phyloP scores from a whole-genome alignment of 1,139 yeast genomes.

The Sugiyamaella castrensis region DNA sequence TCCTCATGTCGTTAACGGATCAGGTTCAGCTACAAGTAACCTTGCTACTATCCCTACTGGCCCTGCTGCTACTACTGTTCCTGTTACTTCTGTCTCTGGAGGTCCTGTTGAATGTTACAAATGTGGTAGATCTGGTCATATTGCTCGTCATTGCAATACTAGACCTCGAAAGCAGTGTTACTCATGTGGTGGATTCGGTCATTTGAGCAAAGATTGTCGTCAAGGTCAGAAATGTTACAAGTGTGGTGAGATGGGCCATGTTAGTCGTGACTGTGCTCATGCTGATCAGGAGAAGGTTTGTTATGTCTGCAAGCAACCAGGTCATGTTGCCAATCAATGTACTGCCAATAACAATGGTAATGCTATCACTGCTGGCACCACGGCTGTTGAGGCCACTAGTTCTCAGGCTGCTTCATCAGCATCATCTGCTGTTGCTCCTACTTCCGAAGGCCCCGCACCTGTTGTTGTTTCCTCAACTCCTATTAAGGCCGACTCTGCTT shows the following conservation, averaged over 20 bases:
- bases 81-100: conserved; percentile 28
- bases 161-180: conserved; percentile 69
- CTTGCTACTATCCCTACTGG: conserved; percentile 12
- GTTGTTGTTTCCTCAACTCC: conserved; percentile 3
- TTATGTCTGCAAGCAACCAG: conserved; percentile 89
- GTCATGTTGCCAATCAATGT: conserved; percentile 86
- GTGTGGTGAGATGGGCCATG: conserved; percentile 88
- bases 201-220: conserved; percentile 43
- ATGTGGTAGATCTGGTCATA: conserved; percentile 91
- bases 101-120: conserved; percentile 72
- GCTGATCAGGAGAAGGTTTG: conserved; percentile 61
- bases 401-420: neutral
- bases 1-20: conserved; percentile 1
- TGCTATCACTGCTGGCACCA: conserved; percentile 1
- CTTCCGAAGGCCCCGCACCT: conserved; percentile 3
- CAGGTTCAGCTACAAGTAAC: neutral
- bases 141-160: conserved; percentile 75
- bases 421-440: too few relatives aligned
- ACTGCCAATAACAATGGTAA: conserved; percentile 49
- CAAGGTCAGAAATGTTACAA: conserved; percentile 71
- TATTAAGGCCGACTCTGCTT: conserved; percentile 3
- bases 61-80: conserved; percentile 19
- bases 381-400: neutral
- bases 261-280: conserved; percentile 80
- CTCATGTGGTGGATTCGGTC: conserved; percentile 90